Percentiles rank a stretch among this genome's conserved stretches.
Conservation (phyloP, 2,329 filamentous ascomycete species). For the Monascus ruber region DNA sequence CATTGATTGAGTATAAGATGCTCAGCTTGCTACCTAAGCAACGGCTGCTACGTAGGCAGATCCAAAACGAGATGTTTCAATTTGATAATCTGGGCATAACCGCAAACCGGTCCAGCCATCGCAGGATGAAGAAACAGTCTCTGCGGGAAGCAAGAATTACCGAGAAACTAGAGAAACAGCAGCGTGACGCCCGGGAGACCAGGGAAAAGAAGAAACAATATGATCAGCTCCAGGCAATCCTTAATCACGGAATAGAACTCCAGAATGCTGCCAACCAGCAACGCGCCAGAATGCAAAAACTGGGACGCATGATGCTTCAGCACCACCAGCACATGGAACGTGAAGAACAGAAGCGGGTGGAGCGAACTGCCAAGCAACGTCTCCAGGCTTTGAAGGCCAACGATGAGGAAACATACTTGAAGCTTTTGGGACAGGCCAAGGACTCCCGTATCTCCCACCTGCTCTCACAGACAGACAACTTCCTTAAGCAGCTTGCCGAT, state of each 20-base stretch:
- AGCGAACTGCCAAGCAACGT: constrained; percentile 98
- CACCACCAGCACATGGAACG: constrained; percentile 97
- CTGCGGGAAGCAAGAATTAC: constrained; percentile 91
- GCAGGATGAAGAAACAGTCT: constrained; percentile 94
- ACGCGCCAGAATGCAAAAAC: constrained; percentile 66
- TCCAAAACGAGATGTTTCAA: constrained; percentile 85
- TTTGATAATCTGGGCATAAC: constrained; percentile 97
- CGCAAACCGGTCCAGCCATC: constrained; percentile 80
- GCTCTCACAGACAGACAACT: constrained; percentile 92
- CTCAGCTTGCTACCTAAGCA: constrained; percentile 82
- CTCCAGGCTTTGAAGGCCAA: constrained; percentile 96
- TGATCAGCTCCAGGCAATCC: constrained; percentile 80
- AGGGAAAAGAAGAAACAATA: constrained; percentile 96
- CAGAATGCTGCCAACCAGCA: constrained; percentile 55
- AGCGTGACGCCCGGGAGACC: constrained; percentile 87
- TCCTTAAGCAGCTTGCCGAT: constrained; percentile 86
- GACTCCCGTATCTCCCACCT: constrained; percentile 98
- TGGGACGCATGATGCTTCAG: constrained; percentile 75
- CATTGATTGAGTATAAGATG: constrained; percentile 91
- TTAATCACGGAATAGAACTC: constrained; percentile 70
- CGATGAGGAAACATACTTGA: constrained; percentile 98
- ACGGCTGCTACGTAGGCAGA: constrained; percentile 69
- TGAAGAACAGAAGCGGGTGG: constrained; percentile 96
- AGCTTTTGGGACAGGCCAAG: constrained; percentile 94
- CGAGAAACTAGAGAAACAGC: constrained; percentile 97